Evolutionary conservation across 805 yeast genomes (phyloP), one percentile per base, ranked within the genome.

Genomic region (Candida palmyrensis): DNA sequence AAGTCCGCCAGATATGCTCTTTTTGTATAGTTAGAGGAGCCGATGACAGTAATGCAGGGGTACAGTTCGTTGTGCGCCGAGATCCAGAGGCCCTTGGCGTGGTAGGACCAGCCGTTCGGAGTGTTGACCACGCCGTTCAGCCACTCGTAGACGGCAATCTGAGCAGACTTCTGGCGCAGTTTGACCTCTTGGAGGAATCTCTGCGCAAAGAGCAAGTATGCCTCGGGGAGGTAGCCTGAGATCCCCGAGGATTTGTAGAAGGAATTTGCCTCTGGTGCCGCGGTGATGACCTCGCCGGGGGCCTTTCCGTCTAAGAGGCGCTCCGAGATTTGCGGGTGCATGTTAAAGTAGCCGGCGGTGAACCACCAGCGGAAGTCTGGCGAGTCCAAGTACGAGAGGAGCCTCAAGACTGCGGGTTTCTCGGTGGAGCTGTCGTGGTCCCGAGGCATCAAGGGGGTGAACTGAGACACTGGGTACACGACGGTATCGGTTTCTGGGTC

Each of bases 301-400:
- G 89, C 79, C 9, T 62, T 66, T 1, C 85, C 71, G 22, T 66
- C 59, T 21, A 86, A 52, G 18, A 92, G 63, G 18, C 70, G 64
- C 11, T 62, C 58, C 48, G 76, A 79, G 33, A 85, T 79, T 25
- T 78, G 77, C 1, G 94, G 85, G 25, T 81, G 74, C 77, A 92
- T 81, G 55, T 92, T 92, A 66, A 92, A 92, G 55, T 92, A 92
- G 2, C 98, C 98, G 0, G 97, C 96, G 0, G 98, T 92, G 47
- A 92, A 80, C 43, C 84, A 73, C 94, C 96, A 90, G 33, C 68
- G 69, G 18, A 79, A 69, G 9, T 59, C 48, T 17, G 77, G 68
- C 25, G 77, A 63, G 47, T 76, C 76, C 31, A 76, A 62, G 38
- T 67, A 68, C 3, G 85, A 70, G 26, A 85, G 62, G 3, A 84